Evolutionary conservation across 129 eudicot species (phyloP), one percentile per base, ranked within the genome.

Genomic region (Flaveria linearis): DNA sequence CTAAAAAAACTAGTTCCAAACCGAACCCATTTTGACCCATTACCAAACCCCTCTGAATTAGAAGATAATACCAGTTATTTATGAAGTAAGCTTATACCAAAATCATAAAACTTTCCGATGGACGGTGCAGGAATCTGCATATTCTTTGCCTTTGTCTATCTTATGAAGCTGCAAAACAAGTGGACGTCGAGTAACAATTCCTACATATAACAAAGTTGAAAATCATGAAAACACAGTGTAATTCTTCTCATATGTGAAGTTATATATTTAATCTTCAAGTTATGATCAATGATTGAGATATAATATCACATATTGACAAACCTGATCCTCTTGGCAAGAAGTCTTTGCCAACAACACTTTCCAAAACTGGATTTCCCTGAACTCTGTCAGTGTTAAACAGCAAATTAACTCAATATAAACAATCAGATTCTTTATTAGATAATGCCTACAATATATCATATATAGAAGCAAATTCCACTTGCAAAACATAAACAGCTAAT

Each of bases 121-220:
- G 88, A 79, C 81, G 63, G 61, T 88, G 93, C 18, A 82, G 78
- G 53, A 88, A 88, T 41, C 88, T 0, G 83, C 90, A 36, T 83
- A 83, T 73, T 85, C 93, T 77, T 81, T 85, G 15, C 86, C 86
- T 26, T 83, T 68, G 53, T 88, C 90, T 78, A 81, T 85, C 71
- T 83, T 86, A 62, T 88, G 89, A 84, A 88, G 87, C 78, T 88
- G 90, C 78, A 88, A 71, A 69, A 83, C 82, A 16, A 83, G 78
- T n/a, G 86, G 87, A 18, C 86, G 72, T 62, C 84, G 76, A 55
- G 90, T 86, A 63, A 86, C 87, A 46, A 86, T 83, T 28, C 90
- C 90, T 83, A 75, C 68, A 76, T 28, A 53, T 16, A 73, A 4
- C 50, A 39, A 75, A 22, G 50, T 13, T 36, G 5, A 68, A 43